Conservation (phyloP, 495 filamentous ascomycete genomes). For the Penicillium fimorum region DNA sequence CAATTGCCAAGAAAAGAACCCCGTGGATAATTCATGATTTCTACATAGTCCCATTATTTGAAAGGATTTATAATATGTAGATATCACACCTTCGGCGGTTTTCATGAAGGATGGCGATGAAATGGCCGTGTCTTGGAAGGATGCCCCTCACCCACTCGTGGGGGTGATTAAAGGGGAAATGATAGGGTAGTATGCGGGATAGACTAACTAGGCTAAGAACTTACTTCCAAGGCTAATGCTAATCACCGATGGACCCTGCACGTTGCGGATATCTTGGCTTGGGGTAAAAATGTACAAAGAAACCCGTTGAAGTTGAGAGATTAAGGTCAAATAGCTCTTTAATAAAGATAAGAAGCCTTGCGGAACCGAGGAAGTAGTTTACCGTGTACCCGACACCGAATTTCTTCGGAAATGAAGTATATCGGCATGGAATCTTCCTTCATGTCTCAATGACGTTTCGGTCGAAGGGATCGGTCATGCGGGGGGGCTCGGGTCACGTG, state of each 20-base stretch:
- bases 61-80: not conserved
- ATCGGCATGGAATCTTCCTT: not conserved
- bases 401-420: slow-evolving; percentile 1
- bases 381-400: not conserved
- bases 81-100: not conserved
- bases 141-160: slow-evolving; percentile 6
- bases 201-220: slow-evolving; percentile 5
- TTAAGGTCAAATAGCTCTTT: not conserved
- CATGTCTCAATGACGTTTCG: slow-evolving; percentile 35
- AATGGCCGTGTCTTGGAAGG: not conserved
- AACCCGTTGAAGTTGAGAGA: not conserved
- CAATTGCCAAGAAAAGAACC: slow-evolving; percentile 16
- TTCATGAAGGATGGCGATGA: not conserved
- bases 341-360: not conserved
- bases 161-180: not conserved
- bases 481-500: slow-evolving; percentile 13
- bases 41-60: not conserved
- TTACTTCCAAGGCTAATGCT: slow-evolving; percentile 10
- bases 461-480: slow-evolving; percentile 37
- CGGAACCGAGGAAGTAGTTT: not conserved
- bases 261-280: slow-evolving; percentile 9
- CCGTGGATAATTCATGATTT: not conserved
- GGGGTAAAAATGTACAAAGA: not conserved
- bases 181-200: slow-evolving; percentile 9
- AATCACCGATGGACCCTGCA: slow-evolving; percentile 7